These are phyloP conservation scores for Calonectria naviculata DNA, from an alignment of 2,329 filamentous ascomycete genomes.

Conservation along the genomic window DNA sequence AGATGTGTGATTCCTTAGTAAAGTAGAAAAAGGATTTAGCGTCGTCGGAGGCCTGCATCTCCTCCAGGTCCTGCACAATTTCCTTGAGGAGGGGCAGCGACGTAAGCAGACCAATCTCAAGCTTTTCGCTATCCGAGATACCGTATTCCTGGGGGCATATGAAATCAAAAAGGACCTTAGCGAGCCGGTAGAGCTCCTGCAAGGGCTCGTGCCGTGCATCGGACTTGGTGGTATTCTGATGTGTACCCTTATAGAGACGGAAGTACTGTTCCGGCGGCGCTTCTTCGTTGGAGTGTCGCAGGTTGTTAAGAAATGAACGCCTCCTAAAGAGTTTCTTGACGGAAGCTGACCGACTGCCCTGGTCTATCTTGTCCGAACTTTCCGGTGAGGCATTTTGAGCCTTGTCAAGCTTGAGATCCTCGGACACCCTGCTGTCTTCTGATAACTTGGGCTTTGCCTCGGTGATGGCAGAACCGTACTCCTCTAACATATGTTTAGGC, in stretches of 20 bases:
- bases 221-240: constrained; percentile 75
- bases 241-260: constrained; percentile 85
- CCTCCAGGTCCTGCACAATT: constrained; percentile 96
- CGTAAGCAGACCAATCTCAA: constrained; percentile 97
- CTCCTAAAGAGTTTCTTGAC: constrained; percentile 66
- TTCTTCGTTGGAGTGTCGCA: constrained; percentile 63
- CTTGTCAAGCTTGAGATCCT: constrained; percentile 50
- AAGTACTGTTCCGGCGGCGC: constrained; percentile 82
- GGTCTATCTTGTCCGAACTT: constrained; percentile 54
- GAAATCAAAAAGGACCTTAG: constrained; percentile 97
- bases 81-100: constrained; percentile 94
- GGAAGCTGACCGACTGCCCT: constrained; percentile 46
- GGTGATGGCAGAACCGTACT: constrained; percentile 59
- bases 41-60: constrained; percentile 94
- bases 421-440: constrained; percentile 52
- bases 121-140: constrained; percentile 93
- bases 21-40: constrained; percentile 99
- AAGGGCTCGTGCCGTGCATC: constrained; percentile 89
- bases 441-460: constrained; percentile 54
- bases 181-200: constrained; percentile 90
- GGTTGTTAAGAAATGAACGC: constrained; percentile 68
- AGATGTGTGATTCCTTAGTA: constrained; percentile 99
- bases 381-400: constrained; percentile 46
- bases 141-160: constrained; percentile 99
- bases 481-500: constrained; percentile 80